Base-by-base conservation (phyloP, 495 filamentous ascomycete species). In the Neurospora sp. region DNA sequence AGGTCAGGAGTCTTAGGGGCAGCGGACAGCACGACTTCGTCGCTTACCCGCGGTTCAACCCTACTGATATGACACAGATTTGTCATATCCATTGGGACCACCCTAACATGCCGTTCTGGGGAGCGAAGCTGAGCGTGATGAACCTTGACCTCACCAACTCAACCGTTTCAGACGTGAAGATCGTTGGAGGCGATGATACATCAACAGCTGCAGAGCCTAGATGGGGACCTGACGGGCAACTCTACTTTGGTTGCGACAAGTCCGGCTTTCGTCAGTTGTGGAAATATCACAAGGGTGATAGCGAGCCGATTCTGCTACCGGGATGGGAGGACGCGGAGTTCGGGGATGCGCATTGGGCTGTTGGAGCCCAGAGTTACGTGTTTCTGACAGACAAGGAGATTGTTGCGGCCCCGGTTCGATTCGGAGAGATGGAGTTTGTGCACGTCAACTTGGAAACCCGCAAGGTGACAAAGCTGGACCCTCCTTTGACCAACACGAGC, bases 51-150 rank as follows among this genome's bases (percentile, higher is more conserved):
- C 83, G 83, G 69, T 86, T 87, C 72, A 82, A 82, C 70, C 81
- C 80, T 10, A 54, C 46, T 20, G 79, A 84, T 46, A 85, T 85
- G 1, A 78, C 76, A 27, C 77, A 79, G 72, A 75, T 87, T 16
- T 83, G 79, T 12, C 87, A 86, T 85, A 80, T 85, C 62, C 81
- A 87, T 72, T 87, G 85, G 85, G 76, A 82, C 42, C 84, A 87
- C 77, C 86, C 85, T 0, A 81, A 83, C 71, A 84, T 87, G 82
- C 85, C 85, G 8, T 87, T 84, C 81, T 81, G 80, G 0, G 84
- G 82, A 3, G 83, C 80, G n/a, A 76, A 81, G 71, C 75, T 88
- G 10, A 54, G 46, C 46, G 46, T 54, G n/a, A 54, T 54, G 46
- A 23, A 9, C 46, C 46, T 54, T 23, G 46, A 54, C 4, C 46